Evolutionary conservation across 1,139 yeast genomes (phyloP).

Genomic region (Pichia sp.): DNA sequence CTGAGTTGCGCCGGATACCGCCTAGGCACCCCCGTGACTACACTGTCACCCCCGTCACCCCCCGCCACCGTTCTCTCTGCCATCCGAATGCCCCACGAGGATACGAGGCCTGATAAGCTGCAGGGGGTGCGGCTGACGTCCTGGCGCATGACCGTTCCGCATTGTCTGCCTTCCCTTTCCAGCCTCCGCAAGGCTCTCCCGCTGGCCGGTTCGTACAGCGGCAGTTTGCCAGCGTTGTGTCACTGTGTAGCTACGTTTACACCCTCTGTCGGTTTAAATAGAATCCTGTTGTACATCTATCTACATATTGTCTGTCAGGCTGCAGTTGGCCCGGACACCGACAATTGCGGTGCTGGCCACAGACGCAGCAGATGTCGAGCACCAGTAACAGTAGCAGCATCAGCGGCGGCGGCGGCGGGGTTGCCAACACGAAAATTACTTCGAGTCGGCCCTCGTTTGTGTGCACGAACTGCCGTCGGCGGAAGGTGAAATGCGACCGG

Average conservation of each 20-base stretch:
- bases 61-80: neutral
- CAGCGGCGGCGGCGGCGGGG: neutral
- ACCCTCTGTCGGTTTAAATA: neutral
- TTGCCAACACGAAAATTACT: neutral
- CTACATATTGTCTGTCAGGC: neutral
- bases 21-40: too few species aligned
- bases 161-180: neutral
- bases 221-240: too few species aligned
- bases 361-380: neutral
- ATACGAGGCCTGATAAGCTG: neutral
- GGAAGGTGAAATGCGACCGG: slow-evolving; percentile 44
- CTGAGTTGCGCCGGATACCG: neutral
- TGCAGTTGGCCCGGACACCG: too few species aligned
- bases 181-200: neutral
- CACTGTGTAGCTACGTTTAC: too few species aligned
- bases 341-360: too few species aligned
- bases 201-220: too few species aligned
- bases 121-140: neutral
- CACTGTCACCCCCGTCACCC: neutral
- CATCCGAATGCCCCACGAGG: too few species aligned
- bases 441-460: slow-evolving; percentile 25
- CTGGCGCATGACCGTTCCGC: neutral
- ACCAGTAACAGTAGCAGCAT: neutral
- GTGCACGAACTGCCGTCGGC: slow-evolving; percentile 26
- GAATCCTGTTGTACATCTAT: neutral